phyloP scores from a whole-genome alignment of 1,284 basidiomycete species.

The Filobasidium uniguttulatum region DNA sequence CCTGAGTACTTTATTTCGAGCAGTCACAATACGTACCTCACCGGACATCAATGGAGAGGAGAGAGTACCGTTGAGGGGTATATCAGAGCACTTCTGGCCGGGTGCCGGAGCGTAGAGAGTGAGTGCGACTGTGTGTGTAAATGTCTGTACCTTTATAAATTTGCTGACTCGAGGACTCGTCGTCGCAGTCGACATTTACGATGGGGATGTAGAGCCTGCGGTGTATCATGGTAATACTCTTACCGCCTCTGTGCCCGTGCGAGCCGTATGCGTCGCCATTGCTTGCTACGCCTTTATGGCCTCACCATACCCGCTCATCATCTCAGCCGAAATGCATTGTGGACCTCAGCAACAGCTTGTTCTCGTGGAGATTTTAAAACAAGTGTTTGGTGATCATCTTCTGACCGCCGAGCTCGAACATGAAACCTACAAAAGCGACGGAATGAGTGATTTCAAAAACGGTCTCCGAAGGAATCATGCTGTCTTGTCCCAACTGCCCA shows the following conservation, averaged over 20 bases:
- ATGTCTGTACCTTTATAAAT: conserved; percentile 6
- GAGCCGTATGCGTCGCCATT: conserved; percentile 76
- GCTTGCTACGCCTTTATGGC: conserved; percentile 83
- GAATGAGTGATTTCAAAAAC: no score
- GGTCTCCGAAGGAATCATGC: background rate
- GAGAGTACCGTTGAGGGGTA: conserved; percentile 92
- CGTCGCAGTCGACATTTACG: conserved; percentile 76
- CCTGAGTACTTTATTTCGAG: conserved; percentile 84
- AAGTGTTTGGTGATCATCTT: conserved; percentile 64
- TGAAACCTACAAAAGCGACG: no score
- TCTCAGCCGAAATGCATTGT: conserved; percentile 90
- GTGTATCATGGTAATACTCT: conserved; percentile 87
- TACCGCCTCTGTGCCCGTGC: conserved; percentile 70
- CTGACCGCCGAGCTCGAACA: conserved; percentile 48
- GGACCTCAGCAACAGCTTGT: conserved; percentile 65
- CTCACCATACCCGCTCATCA: conserved; percentile 86
- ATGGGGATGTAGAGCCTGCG: conserved; percentile 68
- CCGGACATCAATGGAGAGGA: conserved; percentile 85
- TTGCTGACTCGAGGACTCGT: background rate
- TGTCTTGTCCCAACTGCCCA: conserved; percentile 48
- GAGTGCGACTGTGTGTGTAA: conserved; percentile 31
- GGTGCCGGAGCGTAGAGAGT: conserved; percentile 87
- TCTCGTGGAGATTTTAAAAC: conserved; percentile 62
- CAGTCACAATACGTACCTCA: conserved; percentile 94
- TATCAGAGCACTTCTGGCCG: conserved; percentile 76